These are phyloP conservation scores for Xylaria digitata DNA, from an alignment of 2,329 filamentous ascomycete genomes.

Conservation along the genomic window DNA sequence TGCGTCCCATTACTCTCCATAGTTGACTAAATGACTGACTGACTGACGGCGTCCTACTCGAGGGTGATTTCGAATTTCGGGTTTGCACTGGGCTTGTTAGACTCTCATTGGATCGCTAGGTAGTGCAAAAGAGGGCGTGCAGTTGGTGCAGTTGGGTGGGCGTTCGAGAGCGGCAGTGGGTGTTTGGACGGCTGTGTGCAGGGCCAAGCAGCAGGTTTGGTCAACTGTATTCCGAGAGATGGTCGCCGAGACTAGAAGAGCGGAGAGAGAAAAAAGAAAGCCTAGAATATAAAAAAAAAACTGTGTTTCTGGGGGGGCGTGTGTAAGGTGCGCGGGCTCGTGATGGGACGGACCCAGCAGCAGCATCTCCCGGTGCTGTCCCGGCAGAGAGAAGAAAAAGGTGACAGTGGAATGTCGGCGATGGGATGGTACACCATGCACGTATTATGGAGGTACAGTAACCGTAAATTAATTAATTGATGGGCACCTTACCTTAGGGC, in stretches of 20 bases:
- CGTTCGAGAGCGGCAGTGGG: slow-evolving; percentile 51
- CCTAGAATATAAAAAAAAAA: slow-evolving; percentile 26
- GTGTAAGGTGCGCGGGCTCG: slow-evolving; percentile 41
- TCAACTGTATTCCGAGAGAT: slow-evolving; percentile 41
- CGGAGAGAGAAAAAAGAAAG: slow-evolving; percentile 38
- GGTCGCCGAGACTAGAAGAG: slow-evolving; percentile 36
- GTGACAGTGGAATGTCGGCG: slow-evolving; percentile 36
- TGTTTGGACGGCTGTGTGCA: slow-evolving; percentile 56
- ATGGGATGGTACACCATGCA: slow-evolving; percentile 42
- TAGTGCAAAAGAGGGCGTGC: slow-evolving; percentile 57
- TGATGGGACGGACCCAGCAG: slow-evolving; percentile 38
- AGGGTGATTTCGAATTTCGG: slow-evolving; percentile 44
- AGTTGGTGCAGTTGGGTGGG: slow-evolving; percentile 57
- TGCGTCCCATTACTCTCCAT: slow-evolving; percentile 53
- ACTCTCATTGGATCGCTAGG: slow-evolving; percentile 58
- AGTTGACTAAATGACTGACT: neutral
- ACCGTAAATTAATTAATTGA: slow-evolving; percentile 42
- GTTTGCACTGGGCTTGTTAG: slow-evolving; percentile 51
- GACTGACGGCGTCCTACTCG: slow-evolving; percentile 46
- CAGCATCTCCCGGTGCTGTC: slow-evolving; percentile 25
- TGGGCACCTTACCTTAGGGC: slow-evolving; percentile 37
- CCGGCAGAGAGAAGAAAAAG: slow-evolving; percentile 29
- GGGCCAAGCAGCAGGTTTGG: slow-evolving; percentile 49
- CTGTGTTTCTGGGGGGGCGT: slow-evolving; percentile 26
- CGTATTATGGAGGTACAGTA: slow-evolving; percentile 42